These are phyloP conservation scores for Leptographium galeiforme DNA, from an alignment of 2,329 filamentous ascomycete species.

Conservation along the genomic window DNA sequence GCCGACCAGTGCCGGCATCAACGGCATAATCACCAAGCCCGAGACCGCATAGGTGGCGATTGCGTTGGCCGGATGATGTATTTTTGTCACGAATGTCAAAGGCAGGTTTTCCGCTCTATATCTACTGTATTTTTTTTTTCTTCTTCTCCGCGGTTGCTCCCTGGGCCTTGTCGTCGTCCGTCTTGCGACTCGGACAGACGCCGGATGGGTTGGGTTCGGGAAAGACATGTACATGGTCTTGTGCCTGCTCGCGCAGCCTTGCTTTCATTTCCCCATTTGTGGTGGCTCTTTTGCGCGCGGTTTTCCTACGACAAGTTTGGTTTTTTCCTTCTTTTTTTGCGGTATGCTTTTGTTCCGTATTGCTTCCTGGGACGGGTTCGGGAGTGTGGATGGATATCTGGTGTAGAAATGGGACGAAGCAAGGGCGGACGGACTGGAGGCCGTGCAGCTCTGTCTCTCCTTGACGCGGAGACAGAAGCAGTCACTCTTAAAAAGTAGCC, in stretches of 20 bases:
- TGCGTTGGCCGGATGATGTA: background rate
- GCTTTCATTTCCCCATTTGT: background rate
- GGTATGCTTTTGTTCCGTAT: background rate
- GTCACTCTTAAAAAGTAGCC: background rate
- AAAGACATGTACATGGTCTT: background rate
- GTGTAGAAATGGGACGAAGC: background rate
- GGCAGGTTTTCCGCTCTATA: no score
- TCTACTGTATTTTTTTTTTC: background rate
- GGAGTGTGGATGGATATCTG: background rate
- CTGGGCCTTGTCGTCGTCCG: background rate
- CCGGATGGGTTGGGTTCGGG: background rate
- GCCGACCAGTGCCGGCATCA: slow-evolving; percentile 33
- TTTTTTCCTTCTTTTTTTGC: background rate
- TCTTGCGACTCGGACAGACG: background rate
- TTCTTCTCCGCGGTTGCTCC: background rate
- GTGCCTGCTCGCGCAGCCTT: background rate
- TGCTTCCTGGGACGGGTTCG: background rate
- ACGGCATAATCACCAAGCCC: slow-evolving; percentile 36
- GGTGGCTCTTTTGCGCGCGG: background rate
- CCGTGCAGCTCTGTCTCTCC: background rate
- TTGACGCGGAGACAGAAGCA: background rate
- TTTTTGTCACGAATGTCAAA: background rate
- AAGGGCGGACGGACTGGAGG: background rate
- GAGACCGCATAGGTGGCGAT: slow-evolving; percentile 20
- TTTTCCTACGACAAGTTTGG: background rate